These are phyloP conservation scores for Botrytis sinoallii DNA, from an alignment of 2,329 filamentous ascomycete species.

Conservation along the genomic window DNA sequence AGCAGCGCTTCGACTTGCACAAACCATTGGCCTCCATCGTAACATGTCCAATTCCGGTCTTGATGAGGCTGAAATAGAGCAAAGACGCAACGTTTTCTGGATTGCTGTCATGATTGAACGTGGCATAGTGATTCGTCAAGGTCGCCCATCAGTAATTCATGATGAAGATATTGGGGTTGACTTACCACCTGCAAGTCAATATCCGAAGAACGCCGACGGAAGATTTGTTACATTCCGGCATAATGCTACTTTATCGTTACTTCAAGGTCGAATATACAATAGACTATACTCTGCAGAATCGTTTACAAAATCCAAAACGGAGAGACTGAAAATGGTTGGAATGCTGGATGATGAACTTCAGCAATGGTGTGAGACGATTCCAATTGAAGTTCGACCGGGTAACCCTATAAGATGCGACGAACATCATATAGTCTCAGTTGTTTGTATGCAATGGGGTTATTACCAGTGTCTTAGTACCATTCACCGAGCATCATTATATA, in stretches of 20 bases:
- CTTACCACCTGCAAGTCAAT: slow-evolving; percentile 24
- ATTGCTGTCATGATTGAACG: slow-evolving; percentile 30
- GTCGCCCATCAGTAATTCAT: slow-evolving; percentile 31
- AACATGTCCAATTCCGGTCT: slow-evolving; percentile 25
- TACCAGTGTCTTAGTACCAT: slow-evolving; percentile 27
- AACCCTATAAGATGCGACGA: slow-evolving; percentile 25
- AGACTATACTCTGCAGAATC: slow-evolving; percentile 32
- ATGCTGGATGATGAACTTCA: slow-evolving; percentile 31
- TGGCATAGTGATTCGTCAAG: slow-evolving; percentile 22
- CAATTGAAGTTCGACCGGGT: slow-evolving; percentile 31
- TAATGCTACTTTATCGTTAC: slow-evolving; percentile 25
- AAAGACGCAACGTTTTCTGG: slow-evolving; percentile 33
- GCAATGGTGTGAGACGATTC: slow-evolving; percentile 29
- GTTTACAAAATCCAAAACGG: slow-evolving; percentile 27
- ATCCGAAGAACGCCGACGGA: slow-evolving; percentile 18
- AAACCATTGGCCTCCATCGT: slow-evolving; percentile 31
- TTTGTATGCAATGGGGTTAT: slow-evolving; percentile 32
- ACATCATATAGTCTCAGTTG: slow-evolving; percentile 24
- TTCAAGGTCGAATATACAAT: slow-evolving; percentile 29
- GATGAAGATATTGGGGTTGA: slow-evolving; percentile 33
- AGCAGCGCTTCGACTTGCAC: slow-evolving; percentile 24
- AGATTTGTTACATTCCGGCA: slow-evolving; percentile 26
- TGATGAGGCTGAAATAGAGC: slow-evolving; percentile 23
- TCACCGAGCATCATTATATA: slow-evolving; percentile 28
- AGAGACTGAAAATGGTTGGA: slow-evolving; percentile 27